Base-by-base conservation (phyloP, 164 flowering plant genomes). In the Stephania yunnanensis region DNA sequence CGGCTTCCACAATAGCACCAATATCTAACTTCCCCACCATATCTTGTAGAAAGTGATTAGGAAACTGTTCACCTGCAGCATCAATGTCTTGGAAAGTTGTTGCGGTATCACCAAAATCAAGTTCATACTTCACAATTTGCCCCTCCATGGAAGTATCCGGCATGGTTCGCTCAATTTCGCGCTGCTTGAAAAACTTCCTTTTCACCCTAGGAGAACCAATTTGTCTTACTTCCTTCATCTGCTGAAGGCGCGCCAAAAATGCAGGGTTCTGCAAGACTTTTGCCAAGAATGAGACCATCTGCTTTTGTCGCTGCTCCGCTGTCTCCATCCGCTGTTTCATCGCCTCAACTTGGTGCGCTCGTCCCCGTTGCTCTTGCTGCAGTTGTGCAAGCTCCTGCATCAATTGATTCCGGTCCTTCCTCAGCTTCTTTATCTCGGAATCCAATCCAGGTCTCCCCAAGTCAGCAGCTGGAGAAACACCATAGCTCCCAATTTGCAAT, bases 231-330 rank as follows among this genome's bases (percentile, higher is more conserved):
- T 86, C 91, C 67, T 84, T 86, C 81, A 78, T 83, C 48, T 77
- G 70, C 82, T 76, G 74, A 58, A 91, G 87, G 69, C 81, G 86
- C 46, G 87, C 76, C 53, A 90, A 30, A 68, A 93, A 90, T 8
- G 69, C 80, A 1, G 95, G 98, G 69, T 89, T 91, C 58, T 88
- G 91, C 75, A 95, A 76, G 75, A 88, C 78, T 80, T 88, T 89
- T 5, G 90, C 89, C 73, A 93, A 61, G 88, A 93, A 95, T 1
- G 92, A 86, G 53, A 90, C 82, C 92, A 89, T 89, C 77, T 90
- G 92, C 79, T 85, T 89, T 83, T 93, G 97, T 70, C 85, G 86
- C 72, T 84, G 82, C 84, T 95, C 98, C 63, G 95, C 93, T 36
- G 83, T 82, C 61, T 84, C 84, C 52, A 95, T 86, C 78, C 88